Conservation (phyloP, 2,329 filamentous ascomycete genomes). For the Aureobasidium vineae region DNA sequence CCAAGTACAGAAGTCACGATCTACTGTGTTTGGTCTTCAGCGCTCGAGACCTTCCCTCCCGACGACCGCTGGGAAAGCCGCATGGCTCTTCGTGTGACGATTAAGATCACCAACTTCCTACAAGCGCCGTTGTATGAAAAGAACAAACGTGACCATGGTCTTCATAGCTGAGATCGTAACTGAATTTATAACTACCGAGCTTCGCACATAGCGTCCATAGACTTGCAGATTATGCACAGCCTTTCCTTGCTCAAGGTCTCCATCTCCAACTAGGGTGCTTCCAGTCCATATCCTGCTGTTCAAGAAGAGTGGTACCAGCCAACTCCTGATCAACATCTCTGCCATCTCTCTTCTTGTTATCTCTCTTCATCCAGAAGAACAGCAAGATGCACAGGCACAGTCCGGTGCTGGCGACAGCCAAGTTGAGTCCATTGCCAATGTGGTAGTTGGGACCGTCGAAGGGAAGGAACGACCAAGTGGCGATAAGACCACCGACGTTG, state of each 20-base stretch:
- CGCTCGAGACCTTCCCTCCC: no score
- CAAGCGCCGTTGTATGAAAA: not conserved
- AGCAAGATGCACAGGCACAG: constrained; percentile 50
- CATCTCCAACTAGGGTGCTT: constrained; percentile 64
- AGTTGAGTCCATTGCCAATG: constrained; percentile 69
- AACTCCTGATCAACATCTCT: constrained; percentile 57
- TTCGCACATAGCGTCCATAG: not conserved
- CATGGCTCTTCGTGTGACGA: no score
- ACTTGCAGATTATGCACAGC: not conserved
- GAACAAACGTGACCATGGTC: not conserved
- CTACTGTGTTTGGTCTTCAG: no score
- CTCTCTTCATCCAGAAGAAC: constrained; percentile 60
- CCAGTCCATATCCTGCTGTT: constrained; percentile 64
- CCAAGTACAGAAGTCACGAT: no score
- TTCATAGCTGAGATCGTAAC: no score
- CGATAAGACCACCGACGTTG: constrained; percentile 59
- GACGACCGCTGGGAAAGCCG: no score
- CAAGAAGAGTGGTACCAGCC: constrained; percentile 51
- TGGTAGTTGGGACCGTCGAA: constrained; percentile 64
- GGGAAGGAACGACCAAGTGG: constrained; percentile 54
- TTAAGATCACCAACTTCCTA: not conserved
- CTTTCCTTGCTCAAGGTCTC: constrained; percentile 44
- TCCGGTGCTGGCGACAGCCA: constrained; percentile 59
- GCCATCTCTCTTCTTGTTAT: constrained; percentile 60
- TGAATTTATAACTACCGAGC: no score